Conservation (phyloP, 1,139 yeast species). For the Eremothecium cymbalariae region DNA sequence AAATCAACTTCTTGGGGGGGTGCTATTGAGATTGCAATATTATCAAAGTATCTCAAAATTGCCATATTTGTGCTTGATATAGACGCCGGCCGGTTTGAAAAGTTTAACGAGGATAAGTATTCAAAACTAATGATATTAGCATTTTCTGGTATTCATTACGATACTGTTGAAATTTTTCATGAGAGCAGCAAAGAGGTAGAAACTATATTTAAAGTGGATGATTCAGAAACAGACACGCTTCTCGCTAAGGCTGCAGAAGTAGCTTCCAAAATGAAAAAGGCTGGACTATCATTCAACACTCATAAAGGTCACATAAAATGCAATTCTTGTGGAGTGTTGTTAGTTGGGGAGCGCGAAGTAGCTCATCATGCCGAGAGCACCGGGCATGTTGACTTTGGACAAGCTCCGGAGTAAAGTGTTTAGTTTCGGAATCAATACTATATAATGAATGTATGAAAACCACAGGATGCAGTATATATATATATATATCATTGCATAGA, state of each 20-base stretch:
- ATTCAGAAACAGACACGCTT: slow-evolving; percentile 30
- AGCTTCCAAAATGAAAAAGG: slow-evolving; percentile 40
- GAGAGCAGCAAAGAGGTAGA: slow-evolving; percentile 17
- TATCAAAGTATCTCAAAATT: slow-evolving; percentile 47
- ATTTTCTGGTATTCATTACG: slow-evolving; percentile 74
- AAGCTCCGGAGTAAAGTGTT: slow-evolving; percentile 27
- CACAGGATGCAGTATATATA: too few relatives aligned
- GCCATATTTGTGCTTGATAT: slow-evolving; percentile 60
- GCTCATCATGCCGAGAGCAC: slow-evolving; percentile 56
- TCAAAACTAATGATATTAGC: slow-evolving; percentile 45
- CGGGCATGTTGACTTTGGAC: slow-evolving; percentile 62
- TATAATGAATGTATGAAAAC: too few relatives aligned
- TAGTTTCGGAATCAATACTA: slow-evolving; percentile 4
- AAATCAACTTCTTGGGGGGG: slow-evolving; percentile 75
- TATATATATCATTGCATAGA: slow-evolving; percentile 13
- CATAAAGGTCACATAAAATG: slow-evolving; percentile 53
- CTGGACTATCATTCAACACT: slow-evolving; percentile 62
- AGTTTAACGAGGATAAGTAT: slow-evolving; percentile 41
- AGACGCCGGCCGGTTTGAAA: slow-evolving; percentile 53
- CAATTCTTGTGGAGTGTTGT: slow-evolving; percentile 43
- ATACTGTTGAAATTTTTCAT: slow-evolving; percentile 43
- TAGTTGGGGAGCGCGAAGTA: slow-evolving; percentile 63
- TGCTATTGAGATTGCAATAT: slow-evolving; percentile 65
- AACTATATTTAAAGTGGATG: slow-evolving; percentile 36
- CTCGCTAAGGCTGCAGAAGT: slow-evolving; percentile 37